Base-by-base conservation (phyloP, 495 filamentous ascomycete species). In the Pyronema domesticum region DNA sequence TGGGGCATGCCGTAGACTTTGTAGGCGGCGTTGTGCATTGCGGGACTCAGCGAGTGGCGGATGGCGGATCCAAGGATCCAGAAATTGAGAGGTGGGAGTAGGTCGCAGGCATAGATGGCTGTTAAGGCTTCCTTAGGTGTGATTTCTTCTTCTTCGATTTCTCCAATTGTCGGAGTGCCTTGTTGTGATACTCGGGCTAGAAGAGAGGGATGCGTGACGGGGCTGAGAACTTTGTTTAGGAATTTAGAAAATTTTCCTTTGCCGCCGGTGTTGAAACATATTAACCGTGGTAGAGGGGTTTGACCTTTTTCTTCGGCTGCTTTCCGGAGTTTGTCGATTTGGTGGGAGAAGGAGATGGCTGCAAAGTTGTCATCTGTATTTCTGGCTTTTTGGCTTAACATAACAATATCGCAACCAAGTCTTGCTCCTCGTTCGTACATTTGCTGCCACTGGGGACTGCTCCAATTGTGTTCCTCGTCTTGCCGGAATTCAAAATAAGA, bases 21-120 rank as follows among this genome's bases (percentile, higher is more conserved):
- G 64, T 81, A 82, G 10, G 84, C 85, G 3, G 83, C 83, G 55
- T 76, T 81, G 62, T 88, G 82, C 83, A 89, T 91, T 0, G 77
- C 78, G 0, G 85, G 85, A 0, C 82, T 86, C 35, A 86, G 69
- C 64, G 80, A 86, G 68, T 86, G 86, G 30, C 77, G 74, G 14
- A 86, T 82, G 52, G 75, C 81, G 15, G 79, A 80, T 3, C 85
- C 85, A 23, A 83, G 71, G 37, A 85, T 80, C 64, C 81, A 87
- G 62, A 85, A 87, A 44, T 83, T 72, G 36, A 88, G 72, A 0
- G 83, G 82, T 44, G 79, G 75, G n/a, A 76, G 68, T 34, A 77
- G 67, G 37, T 76, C 77, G 42, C 72, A 74, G 23, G 75, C 71
- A 49, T 73, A 76, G 6, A 79, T 67, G 3, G 74, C 72, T 19